Evolutionary conservation across 1,284 basidiomycete genomes (phyloP).

Genomic region (Ceraceosorus guamensis): DNA sequence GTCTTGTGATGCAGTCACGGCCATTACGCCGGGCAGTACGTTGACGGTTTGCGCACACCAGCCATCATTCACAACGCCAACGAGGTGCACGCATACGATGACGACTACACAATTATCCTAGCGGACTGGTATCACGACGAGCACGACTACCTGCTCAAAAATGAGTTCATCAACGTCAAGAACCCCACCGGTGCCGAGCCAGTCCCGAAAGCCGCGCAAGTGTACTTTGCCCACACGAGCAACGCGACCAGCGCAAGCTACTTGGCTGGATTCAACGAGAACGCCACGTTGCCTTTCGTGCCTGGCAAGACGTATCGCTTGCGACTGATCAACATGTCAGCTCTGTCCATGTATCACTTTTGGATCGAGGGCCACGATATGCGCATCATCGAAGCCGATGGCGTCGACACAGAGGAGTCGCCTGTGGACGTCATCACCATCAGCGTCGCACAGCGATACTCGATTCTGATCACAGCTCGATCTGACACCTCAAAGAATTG

Average conservation of each 20-base stretch:
- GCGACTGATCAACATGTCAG: slow-evolving; percentile 69
- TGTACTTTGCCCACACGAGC: slow-evolving; percentile 68
- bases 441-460: slow-evolving; percentile 86
- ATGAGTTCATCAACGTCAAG: slow-evolving; percentile 61
- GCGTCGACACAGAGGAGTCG: slow-evolving; percentile 68
- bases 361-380: slow-evolving; percentile 82
- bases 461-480: slow-evolving; percentile 77
- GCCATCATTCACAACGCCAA: slow-evolving; percentile 62
- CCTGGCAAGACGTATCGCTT: slow-evolving; percentile 66
- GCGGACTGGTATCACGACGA: slow-evolving; percentile 61
- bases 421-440: slow-evolving; percentile 65
- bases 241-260: slow-evolving; percentile 48
- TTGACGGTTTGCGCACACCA: slow-evolving; percentile 68
- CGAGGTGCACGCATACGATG: slow-evolving; percentile 65
- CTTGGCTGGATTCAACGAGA: slow-evolving; percentile 58
- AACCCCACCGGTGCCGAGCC: slow-evolving; percentile 48
- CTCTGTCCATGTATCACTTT: slow-evolving; percentile 33
- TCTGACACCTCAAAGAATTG: slow-evolving; percentile 78
- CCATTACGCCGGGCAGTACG: slow-evolving; percentile 37
- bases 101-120: slow-evolving; percentile 78
- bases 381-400: slow-evolving; percentile 81
- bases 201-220: slow-evolving; percentile 55
- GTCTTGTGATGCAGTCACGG: slow-evolving; percentile 5
- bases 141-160: slow-evolving; percentile 30
- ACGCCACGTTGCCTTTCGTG: slow-evolving; percentile 63